A percentile compares a stretch with the other conserved stretches of the same genome.
Conservation (phyloP, 805 yeast species). For the Cyberlindnera veronae region DNA sequence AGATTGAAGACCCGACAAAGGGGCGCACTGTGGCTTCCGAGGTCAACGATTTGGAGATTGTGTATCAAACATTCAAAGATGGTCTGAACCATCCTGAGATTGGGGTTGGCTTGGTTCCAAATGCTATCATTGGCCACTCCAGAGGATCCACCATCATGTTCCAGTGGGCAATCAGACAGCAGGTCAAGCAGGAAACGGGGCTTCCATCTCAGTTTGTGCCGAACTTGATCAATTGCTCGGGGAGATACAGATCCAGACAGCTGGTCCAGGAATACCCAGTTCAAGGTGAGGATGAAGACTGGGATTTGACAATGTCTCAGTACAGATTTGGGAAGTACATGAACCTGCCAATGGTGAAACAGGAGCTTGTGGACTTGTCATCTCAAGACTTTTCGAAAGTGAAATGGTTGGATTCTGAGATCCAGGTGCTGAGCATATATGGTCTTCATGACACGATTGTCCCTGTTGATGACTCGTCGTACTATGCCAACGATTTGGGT, state of each 20-base stretch:
- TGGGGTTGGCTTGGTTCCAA: constrained; percentile 42
- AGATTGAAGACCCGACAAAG: constrained; percentile 18
- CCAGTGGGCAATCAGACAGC: constrained; percentile 57
- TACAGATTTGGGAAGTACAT: constrained; percentile 50
- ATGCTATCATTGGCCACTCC: constrained; percentile 71
- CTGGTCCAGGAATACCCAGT: constrained; percentile 20
- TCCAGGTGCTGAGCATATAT: constrained; percentile 64
- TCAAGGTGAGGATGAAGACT: constrained; percentile 26
- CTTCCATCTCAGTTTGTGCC: constrained; percentile 47
- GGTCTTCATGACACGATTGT: constrained; percentile 68
- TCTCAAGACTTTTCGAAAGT: constrained; percentile 43
- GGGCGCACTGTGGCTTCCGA: constrained; percentile 68
- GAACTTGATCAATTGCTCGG: constrained; percentile 65
- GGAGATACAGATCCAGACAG: constrained; percentile 47
- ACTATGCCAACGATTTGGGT: constrained; percentile 53
- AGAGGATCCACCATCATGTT: constrained; percentile 77
- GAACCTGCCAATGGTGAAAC: constrained; percentile 39
- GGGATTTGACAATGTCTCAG: constrained; percentile 27
- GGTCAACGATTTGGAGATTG: constrained; percentile 57
- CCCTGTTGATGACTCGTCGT: constrained; percentile 58
- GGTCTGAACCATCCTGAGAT: constrained; percentile 29
- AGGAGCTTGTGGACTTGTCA: constrained; percentile 51
- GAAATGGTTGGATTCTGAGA: constrained; percentile 39
- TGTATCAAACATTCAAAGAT: constrained; percentile 30
- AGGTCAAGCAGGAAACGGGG: constrained; percentile 31